phyloP scores from a whole-genome alignment of 257 asterid species.

The Ophiorrhiza pumila region DNA sequence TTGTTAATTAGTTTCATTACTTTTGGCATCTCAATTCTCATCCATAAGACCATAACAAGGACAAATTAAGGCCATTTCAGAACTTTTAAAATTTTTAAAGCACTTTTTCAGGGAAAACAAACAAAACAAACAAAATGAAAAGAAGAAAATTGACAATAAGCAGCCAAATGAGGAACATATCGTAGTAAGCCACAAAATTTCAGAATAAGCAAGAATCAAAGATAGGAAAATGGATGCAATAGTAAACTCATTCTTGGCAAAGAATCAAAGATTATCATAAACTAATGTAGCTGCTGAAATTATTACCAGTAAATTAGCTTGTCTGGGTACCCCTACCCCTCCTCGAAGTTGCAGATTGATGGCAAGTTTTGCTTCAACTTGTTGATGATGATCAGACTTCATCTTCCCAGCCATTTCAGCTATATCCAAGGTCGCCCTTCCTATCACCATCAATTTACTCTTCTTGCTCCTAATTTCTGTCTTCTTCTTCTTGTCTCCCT shows the following conservation, averaged over 20 bases:
- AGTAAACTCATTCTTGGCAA: too few species aligned
- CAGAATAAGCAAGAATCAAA: neutral
- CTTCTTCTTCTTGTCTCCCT: slow-evolving; percentile 41
- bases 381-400: neutral
- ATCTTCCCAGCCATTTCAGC: slow-evolving; percentile 47
- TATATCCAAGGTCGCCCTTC: slow-evolving; percentile 47
- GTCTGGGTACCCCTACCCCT: slow-evolving; percentile 26
- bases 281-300: neutral
- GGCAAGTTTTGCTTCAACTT: slow-evolving; percentile 43
- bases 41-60: neutral
- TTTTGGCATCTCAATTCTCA: neutral
- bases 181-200: neutral
- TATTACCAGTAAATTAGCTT: slow-evolving; percentile 56
- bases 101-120: neutral
- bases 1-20: neutral
- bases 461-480: slow-evolving; percentile 10
- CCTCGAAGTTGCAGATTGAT: slow-evolving; percentile 41
- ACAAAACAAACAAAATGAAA: neutral
- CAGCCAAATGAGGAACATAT: too few species aligned
- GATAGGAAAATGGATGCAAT: too few species aligned
- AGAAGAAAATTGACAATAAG: neutral
- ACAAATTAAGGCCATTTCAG: too few species aligned
- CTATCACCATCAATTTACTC: slow-evolving; percentile 48
- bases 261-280: too few species aligned
- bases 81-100: too few species aligned